A percentile compares a stretch with the other conserved stretches of the same genome.
Evolutionary conservation across 1,284 basidiomycete genomes (phyloP).

Genomic region (Limonomyces culmigenus): DNA sequence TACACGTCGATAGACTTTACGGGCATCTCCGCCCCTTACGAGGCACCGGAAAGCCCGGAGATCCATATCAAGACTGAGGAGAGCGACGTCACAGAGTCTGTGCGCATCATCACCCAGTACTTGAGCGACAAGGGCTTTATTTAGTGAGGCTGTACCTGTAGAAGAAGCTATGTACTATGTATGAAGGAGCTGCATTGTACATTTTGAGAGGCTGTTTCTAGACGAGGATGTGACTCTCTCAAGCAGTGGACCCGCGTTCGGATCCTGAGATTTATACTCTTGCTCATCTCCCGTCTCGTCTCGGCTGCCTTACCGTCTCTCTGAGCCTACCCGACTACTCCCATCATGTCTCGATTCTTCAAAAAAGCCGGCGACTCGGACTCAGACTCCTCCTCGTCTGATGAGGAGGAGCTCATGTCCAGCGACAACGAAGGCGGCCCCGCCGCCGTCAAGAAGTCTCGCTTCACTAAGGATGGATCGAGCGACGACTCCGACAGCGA

Average conservation of each 20-base stretch:
- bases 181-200: too few species aligned
- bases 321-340: not conserved
- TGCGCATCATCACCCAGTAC: conserved; percentile 73
- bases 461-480: conserved; percentile 34
- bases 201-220: too few species aligned
- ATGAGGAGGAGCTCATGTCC: conserved; percentile 62
- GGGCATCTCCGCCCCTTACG: conserved; percentile 94
- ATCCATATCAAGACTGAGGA: conserved; percentile 88
- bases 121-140: conserved; percentile 49
- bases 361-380: conserved; percentile 71
- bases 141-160: too few species aligned
- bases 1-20: conserved; percentile 67
- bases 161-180: too few species aligned
- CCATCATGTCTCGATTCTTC: conserved; percentile 74
- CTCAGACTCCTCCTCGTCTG: conserved; percentile 60
- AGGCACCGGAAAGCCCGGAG: conserved; percentile 75
- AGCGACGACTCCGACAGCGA: conserved; percentile 30
- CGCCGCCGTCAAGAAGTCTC: conserved; percentile 60
- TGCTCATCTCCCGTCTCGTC: not conserved
- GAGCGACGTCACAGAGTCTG: conserved; percentile 64
- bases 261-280: not conserved
- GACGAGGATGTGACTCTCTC: not conserved
- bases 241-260: not conserved
- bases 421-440: conserved; percentile 51
- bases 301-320: not conserved